Evolutionary conservation across 2,329 filamentous ascomycete species (phyloP).

Genomic region (Torrubiella hemipterigena): DNA sequence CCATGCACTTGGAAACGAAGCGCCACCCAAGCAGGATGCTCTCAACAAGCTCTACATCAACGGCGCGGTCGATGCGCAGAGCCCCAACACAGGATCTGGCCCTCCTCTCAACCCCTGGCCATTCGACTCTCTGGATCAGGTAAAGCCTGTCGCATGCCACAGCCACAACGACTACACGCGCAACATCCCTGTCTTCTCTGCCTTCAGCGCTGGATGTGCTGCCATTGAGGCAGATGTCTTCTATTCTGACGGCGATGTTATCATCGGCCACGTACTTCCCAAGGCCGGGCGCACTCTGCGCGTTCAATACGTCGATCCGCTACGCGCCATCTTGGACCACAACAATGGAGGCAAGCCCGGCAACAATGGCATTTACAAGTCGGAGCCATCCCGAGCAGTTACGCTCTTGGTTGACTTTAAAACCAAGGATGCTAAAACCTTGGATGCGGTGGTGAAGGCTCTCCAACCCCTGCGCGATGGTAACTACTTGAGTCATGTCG

Average conservation of each 20-base stretch:
- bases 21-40: conserved; percentile 7
- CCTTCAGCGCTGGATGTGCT: conserved; percentile 45
- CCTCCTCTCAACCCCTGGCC: conserved; percentile 10
- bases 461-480: conserved; percentile 45
- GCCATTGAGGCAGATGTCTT: conserved; percentile 61
- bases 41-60: conserved; percentile 8
- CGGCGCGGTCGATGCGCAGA: conserved; percentile 7
- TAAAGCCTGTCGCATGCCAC: conserved; percentile 37
- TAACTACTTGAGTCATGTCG: conserved; percentile 43
- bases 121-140: conserved; percentile 6
- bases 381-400: conserved; percentile 38
- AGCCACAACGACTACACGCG: conserved; percentile 65
- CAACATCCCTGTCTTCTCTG: conserved; percentile 48
- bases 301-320: conserved; percentile 6
- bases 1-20: conserved; percentile 9
- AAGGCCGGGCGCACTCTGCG: conserved; percentile 5
- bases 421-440: conserved; percentile 18
- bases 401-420: conserved; percentile 62
- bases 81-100: conserved; percentile 8
- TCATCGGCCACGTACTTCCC: conserved; percentile 44
- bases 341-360: conserved; percentile 8
- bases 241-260: conserved; percentile 40
- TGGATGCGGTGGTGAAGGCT: conserved; percentile 11
- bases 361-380: conserved; percentile 40
- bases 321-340: conserved; percentile 8